phyloP scores from a whole-genome alignment of 257 asterid genomes.

The Salvia splendens region DNA sequence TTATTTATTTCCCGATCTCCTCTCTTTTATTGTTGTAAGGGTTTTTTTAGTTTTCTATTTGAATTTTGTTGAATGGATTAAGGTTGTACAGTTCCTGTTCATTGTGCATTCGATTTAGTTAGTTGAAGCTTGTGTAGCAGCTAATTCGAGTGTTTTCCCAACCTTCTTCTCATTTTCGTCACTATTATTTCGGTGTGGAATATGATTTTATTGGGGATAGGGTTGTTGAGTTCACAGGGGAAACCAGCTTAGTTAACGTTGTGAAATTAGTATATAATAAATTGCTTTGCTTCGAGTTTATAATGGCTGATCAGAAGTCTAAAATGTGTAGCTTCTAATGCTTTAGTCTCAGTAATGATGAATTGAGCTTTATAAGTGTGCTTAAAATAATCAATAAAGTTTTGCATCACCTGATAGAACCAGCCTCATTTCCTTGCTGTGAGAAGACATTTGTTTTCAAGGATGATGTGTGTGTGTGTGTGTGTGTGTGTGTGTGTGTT shows the following conservation, averaged over 20 bases:
- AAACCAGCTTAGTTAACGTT: not conserved
- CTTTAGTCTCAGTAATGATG: constrained; percentile 14
- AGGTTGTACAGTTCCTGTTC: constrained; percentile 3
- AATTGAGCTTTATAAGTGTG: constrained; percentile 5
- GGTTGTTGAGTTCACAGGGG: constrained; percentile 16
- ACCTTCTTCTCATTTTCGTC: too few species aligned
- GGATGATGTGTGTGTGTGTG: too few species aligned
- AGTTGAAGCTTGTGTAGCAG: too few species aligned
- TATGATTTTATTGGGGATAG: constrained; percentile 14
- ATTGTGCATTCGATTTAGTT: too few species aligned
- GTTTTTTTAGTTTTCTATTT: too few species aligned
- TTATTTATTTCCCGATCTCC: not conserved
- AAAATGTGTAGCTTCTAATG: not conserved
- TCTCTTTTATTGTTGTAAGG: too few species aligned
- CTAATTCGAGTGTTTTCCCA: too few species aligned
- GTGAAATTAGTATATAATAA: not conserved
- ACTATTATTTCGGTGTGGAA: constrained; percentile 18
- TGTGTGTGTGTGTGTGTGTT: too few species aligned
- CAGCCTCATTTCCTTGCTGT: constrained; percentile 52
- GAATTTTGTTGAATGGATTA: constrained; percentile 11
- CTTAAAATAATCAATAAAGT: too few species aligned
- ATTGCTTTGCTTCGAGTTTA: not conserved
- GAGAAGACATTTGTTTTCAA: constrained; percentile 38
- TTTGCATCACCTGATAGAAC: constrained; percentile 80
- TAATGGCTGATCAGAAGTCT: too few species aligned